Evolutionary conservation across 768 basidiomycete genomes (phyloP).

Genomic region (Coprinellus micaceus): DNA sequence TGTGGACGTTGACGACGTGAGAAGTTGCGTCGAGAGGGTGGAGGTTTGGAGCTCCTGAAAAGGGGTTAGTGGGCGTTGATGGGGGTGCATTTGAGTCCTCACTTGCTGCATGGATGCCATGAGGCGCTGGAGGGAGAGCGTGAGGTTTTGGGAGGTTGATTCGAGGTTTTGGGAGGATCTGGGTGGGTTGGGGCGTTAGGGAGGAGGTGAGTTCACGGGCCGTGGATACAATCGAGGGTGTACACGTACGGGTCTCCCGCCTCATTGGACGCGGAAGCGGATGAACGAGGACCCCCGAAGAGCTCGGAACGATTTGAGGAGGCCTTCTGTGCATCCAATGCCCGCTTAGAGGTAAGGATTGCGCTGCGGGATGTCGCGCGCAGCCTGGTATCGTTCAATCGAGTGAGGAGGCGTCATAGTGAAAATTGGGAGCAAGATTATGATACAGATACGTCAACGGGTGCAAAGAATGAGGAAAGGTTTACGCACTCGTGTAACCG

Average conservation of each 20-base stretch:
- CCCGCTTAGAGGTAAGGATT: slow-evolving; percentile 67
- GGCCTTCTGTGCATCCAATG: slow-evolving; percentile 55
- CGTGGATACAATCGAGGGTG: no score
- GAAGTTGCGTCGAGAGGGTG: slow-evolving; percentile 79
- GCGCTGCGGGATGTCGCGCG: slow-evolving; percentile 65
- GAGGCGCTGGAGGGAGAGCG: neutral
- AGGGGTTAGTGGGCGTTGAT: slow-evolving; percentile 76
- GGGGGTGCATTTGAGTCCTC: no score
- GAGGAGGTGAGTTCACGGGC: neutral
- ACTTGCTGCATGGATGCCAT: neutral
- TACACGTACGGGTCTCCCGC: no score
- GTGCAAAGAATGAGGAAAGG: no score
- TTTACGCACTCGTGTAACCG: slow-evolving; percentile 46
- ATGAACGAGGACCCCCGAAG: slow-evolving; percentile 41
- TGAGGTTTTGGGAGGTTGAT: neutral
- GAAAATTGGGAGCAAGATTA: neutral
- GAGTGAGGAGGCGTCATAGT: neutral
- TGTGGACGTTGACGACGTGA: slow-evolving; percentile 78
- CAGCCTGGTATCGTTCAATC: slow-evolving; percentile 36
- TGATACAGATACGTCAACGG: no score
- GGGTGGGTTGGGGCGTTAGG: neutral
- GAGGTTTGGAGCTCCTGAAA: slow-evolving; percentile 96
- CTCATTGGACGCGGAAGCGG: neutral
- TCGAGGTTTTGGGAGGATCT: neutral
- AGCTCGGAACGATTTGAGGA: slow-evolving; percentile 68